Percentiles rank a stretch among this genome's conserved stretches.
Conservation (phyloP, 192 early-diverging fungal species). For the Kickxella alabastrina region DNA sequence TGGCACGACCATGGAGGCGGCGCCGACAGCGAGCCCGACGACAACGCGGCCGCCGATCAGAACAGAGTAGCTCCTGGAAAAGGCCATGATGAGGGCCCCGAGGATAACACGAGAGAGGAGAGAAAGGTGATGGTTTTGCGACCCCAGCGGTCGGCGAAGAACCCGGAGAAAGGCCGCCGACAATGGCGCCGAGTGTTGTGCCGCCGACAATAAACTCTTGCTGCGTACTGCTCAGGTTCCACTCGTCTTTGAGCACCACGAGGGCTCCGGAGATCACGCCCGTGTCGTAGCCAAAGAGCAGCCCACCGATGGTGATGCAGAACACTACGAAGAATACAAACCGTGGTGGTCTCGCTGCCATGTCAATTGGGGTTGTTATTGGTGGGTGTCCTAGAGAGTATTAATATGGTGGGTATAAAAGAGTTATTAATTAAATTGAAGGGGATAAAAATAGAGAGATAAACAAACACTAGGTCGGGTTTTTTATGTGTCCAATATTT, state of each 20-base stretch:
- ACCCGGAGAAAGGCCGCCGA: constrained; percentile 68
- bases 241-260: constrained; percentile 47
- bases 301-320: constrained; percentile 52
- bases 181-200: constrained; percentile 54
- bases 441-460: neutral
- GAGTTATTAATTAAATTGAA: too few relatives aligned
- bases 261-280: constrained; percentile 53
- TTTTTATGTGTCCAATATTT: neutral
- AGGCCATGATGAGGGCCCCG: constrained; percentile 56
- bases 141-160: constrained; percentile 64
- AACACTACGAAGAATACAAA: constrained; percentile 51
- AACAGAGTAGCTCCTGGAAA: constrained; percentile 41
- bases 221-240: constrained; percentile 43
- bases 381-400: neutral
- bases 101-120: constrained; percentile 52
- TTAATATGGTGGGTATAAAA: neutral
- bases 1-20: constrained; percentile 52
- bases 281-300: constrained; percentile 56
- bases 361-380: constrained; percentile 3
- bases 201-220: constrained; percentile 51
- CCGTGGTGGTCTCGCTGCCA: constrained; percentile 20
- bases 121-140: constrained; percentile 49
- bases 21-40: constrained; percentile 54
- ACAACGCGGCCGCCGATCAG: constrained; percentile 54
- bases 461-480: neutral